Evolutionary conservation across 805 yeast species (phyloP), one percentile per base, ranked within the genome.

Genomic region (Saccharomycopsis olivae): DNA sequence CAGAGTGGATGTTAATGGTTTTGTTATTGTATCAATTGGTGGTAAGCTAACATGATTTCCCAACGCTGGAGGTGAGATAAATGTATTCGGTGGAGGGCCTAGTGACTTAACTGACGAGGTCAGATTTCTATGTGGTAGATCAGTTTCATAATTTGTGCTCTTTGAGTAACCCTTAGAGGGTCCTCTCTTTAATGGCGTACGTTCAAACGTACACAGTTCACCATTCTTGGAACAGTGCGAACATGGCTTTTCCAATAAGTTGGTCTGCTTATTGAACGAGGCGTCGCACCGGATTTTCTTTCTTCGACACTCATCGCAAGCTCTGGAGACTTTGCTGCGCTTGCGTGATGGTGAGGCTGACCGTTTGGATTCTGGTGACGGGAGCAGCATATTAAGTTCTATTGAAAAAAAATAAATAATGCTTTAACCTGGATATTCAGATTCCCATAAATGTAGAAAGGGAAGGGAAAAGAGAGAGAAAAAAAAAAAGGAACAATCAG

Each of bases 231-330:
- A 53, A 56, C 94, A 82, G 47, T 72, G 77, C 11, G 77, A 59
- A 55, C 94, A 82, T 1, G 65, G 55, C 44, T 66, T 67, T 28
- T 68, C 60, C n/a, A 75, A 68, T 8, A 61, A 59, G 49, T 61
- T 69, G 15, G 70, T 63, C 4, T 65, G 57, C 9, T 58, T 35
- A 38, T 64, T 64, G 42, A 69, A 66, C 19, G 67, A 67, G 17
- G 82, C 85, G 54, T 81, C 76, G 59, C 94, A 82, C 40, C 73
- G 66, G 17, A 81, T 68, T 53, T 82, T 82, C 56, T 80, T 79
- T 34, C 81, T 65, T 28, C 92, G 66, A 55, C 92, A 82, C 40
- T 78, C 76, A 54, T 82, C 94, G 54, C 94, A 82, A 2, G 89
- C 92, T 39, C 94, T 58, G 1, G 87, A 78, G 0, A 81, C 86